A percentile compares a stretch with the other conserved stretches of the same genome.
phyloP scores from a whole-genome alignment of 1,139 yeast genomes.

The Sugiyamaella grinbergsii region DNA sequence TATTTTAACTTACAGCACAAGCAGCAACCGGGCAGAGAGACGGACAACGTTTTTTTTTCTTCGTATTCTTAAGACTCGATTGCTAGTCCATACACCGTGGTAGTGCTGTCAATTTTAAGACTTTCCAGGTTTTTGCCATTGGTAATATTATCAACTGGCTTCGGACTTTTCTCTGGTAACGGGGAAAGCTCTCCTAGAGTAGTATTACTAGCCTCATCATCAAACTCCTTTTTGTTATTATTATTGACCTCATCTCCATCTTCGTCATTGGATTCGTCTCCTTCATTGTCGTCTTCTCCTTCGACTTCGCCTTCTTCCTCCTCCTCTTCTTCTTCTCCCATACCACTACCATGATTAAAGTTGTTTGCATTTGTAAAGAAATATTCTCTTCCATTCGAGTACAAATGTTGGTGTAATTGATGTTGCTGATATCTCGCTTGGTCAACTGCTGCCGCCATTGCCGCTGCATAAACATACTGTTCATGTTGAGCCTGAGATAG shows the following conservation, averaged over 20 bases:
- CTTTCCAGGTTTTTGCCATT: conserved; percentile 9
- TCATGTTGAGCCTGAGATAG: conserved; percentile 68
- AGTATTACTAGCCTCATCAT: conserved; percentile 20
- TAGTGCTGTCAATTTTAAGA: conserved; percentile 23
- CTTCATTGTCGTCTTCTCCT: background rate
- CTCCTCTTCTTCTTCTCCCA: conserved; percentile 17
- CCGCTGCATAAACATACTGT: conserved; percentile 60
- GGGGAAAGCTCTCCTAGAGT: conserved; percentile 22
- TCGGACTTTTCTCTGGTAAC: conserved; percentile 1
- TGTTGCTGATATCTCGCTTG: conserved; percentile 27
- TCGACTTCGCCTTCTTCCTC: conserved; percentile 2
- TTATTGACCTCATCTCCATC: conserved; percentile 11
- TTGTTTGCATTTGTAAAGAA: conserved; percentile 13
- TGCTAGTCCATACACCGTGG: conserved; percentile 31
- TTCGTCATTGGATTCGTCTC: conserved; percentile 6
- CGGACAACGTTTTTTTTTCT: background rate
- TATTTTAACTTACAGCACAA: conserved; percentile 3
- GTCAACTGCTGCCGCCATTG: conserved; percentile 47
- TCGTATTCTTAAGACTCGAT: conserved; percentile 26
- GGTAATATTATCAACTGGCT: background rate
- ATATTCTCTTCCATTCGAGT: conserved; percentile 16
- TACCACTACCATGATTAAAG: conserved; percentile 19
- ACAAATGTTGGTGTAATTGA: conserved; percentile 23
- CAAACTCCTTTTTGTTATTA: conserved; percentile 5
- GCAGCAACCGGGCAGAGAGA: background rate